phyloP scores from a whole-genome alignment of 306 rosid species.

The Vachellia collinsii region DNA sequence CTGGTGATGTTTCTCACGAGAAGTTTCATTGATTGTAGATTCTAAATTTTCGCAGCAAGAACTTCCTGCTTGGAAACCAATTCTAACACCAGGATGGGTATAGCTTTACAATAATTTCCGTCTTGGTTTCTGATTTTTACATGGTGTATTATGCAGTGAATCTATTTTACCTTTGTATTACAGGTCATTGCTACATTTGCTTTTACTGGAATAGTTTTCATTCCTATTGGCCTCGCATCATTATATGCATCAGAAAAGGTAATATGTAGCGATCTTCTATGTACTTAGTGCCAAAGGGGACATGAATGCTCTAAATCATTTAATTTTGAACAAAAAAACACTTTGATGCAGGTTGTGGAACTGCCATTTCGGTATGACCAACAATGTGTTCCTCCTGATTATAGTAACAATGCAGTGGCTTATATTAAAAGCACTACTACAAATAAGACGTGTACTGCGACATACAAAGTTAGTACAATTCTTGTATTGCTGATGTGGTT shows the following conservation, averaged over 20 bases:
- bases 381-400: constrained; percentile 59
- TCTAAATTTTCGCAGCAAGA: constrained; percentile 89
- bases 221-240: constrained; percentile 77
- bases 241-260: constrained; percentile 74
- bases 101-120: constrained; percentile 8
- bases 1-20: constrained; percentile 16
- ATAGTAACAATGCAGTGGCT: constrained; percentile 35
- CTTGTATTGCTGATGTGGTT: constrained; percentile 14
- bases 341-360: constrained; percentile 74
- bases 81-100: constrained; percentile 92
- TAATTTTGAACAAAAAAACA: constrained; percentile 10
- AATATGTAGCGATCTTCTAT: constrained; percentile 23
- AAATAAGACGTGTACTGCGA: constrained; percentile 68
- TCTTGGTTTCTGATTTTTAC: constrained; percentile 6
- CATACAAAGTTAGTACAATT: constrained; percentile 57
- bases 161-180: constrained; percentile 16
- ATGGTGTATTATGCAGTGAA: neutral
- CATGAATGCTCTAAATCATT: constrained; percentile 14
- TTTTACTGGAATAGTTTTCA: constrained; percentile 61
- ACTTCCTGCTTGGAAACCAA: constrained; percentile 94
- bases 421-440: constrained; percentile 52
- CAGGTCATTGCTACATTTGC: constrained; percentile 73
- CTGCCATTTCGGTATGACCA: constrained; percentile 58
- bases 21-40: constrained; percentile 53
- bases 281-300: neutral